A percentile compares a stretch with the other conserved stretches of the same genome.
Conservation (phyloP, 164 flowering plant species). For the Liriodendron chinense region DNA sequence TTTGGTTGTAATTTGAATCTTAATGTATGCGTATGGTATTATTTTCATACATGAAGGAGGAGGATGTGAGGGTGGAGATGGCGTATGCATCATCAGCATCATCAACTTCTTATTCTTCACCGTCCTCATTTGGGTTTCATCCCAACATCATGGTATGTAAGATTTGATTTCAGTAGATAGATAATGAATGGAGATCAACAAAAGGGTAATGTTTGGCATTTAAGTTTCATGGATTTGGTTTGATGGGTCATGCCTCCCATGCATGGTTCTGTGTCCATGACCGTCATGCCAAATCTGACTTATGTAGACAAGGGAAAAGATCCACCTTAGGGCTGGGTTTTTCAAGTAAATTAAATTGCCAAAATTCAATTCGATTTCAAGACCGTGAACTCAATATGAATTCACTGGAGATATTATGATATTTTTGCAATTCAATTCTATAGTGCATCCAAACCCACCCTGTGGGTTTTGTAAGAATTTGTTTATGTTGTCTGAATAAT, state of each 20-base stretch:
- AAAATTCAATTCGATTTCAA: too few relatives aligned
- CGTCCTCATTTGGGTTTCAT: constrained; percentile 37
- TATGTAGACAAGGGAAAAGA: neutral
- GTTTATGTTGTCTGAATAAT: too few relatives aligned
- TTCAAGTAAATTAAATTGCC: too few relatives aligned
- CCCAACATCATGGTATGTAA: constrained; percentile 49
- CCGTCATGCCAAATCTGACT: neutral
- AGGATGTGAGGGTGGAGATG: constrained; percentile 36
- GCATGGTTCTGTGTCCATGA: neutral
- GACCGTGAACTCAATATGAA: too few relatives aligned
- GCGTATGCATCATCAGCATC: constrained; percentile 37
- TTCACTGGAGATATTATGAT: too few relatives aligned
- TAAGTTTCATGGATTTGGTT: neutral
- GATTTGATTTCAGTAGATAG: neutral
- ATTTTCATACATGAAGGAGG: constrained; percentile 31
- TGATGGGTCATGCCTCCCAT: neutral
- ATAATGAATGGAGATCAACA: neutral
- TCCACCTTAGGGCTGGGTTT: too few relatives aligned
- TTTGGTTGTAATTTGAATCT: neutral
- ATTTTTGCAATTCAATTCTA: too few relatives aligned
- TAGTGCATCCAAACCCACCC: too few relatives aligned
- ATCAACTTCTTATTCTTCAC: constrained; percentile 30
- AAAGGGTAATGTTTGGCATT: too few relatives aligned
- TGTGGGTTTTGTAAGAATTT: too few relatives aligned
- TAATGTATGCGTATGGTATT: neutral